phyloP scores from a whole-genome alignment of 2,329 filamentous ascomycete genomes.

The Sporothrix pseudoabietina region DNA sequence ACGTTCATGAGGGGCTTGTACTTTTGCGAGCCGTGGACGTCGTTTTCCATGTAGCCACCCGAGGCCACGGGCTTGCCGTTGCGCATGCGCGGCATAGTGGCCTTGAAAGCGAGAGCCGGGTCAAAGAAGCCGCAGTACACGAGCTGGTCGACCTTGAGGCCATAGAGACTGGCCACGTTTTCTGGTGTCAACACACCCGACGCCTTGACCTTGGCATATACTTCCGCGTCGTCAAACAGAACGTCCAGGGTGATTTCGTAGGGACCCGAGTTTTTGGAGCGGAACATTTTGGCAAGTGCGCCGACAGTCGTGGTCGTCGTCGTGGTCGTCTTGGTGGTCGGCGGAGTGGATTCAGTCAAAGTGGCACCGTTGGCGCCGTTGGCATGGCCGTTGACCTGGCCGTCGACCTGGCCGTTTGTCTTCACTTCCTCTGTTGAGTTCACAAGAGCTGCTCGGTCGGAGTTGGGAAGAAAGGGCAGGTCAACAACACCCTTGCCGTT shows the following conservation, averaged over 20 bases:
- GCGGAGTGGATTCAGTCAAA: not conserved
- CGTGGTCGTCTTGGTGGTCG: conserved; percentile 30
- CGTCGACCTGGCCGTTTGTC: not conserved
- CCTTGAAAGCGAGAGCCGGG: conserved; percentile 27
- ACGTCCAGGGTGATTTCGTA: conserved; percentile 46
- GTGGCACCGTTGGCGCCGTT: not conserved
- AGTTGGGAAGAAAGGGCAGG: conserved; percentile 5
- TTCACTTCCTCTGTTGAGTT: not conserved
- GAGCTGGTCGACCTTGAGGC: conserved; percentile 14
- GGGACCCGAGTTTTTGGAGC: conserved; percentile 56
- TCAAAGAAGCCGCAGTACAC: conserved; percentile 27
- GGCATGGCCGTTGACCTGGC: conserved; percentile 33
- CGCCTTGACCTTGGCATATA: conserved; percentile 21
- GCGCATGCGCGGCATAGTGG: conserved; percentile 23
- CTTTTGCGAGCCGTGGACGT: conserved; percentile 26
- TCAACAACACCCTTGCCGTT: not conserved
- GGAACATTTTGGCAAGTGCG: conserved; percentile 45
- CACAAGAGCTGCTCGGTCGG: not conserved
- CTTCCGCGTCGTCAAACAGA: conserved; percentile 23
- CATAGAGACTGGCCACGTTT: conserved; percentile 16
- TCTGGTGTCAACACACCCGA: not conserved
- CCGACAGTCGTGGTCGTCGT: not conserved
- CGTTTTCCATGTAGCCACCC: conserved; percentile 25
- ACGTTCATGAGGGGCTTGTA: conserved; percentile 25
- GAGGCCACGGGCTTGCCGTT: conserved; percentile 5